Base-by-base conservation (phyloP, 2,329 filamentous ascomycete species). In the Venturia pyrina region DNA sequence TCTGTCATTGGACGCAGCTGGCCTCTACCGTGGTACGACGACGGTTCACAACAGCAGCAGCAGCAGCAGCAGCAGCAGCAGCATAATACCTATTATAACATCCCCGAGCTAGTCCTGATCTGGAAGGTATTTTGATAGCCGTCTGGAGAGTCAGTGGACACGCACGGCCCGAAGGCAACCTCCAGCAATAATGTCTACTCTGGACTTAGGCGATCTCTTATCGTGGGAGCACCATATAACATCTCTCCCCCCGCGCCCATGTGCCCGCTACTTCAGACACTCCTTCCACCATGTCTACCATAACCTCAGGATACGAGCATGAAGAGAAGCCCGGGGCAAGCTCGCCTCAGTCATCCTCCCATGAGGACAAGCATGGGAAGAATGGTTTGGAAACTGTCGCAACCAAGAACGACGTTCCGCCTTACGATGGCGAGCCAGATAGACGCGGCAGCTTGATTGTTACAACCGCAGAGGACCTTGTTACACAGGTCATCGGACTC, bases 381-480 rank as follows among this genome's bases (percentile, higher is more conserved):
- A 59, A 34, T 7, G 28, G 53, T 1, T 24, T 59, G 8, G 53
- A 40, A 13, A n/a, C 28, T 1, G 4, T 37, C 32, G 53, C 53
- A 10, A 37, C 32, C 32, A n/a, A 37, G 2, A 37, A 59, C 19
- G 53, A 37, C 13, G 53, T 37, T 3, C 53, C 53, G 2, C 15
- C 2, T 2, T 59, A 59, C 19, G 53, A 59, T 1, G 53, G 53
- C n/a, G 53, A 59, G 19, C 15, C 28, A 37, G 53, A 59, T 21
- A 19, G 28, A n/a, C 53, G 32, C 28, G 53, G 53, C 50, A 43
- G 21, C 21, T 13, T 40, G 17, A 11, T 50, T 24, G 37, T 50
- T 17, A 48, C 65, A 8, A 63, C 56, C 24, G 59, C 57, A 7
- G 46, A 65, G 17, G 65, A 66, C n/a, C 32, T 66, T 32, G 50